Conservation (phyloP, 2,329 filamentous ascomycete species). For the Aspergillus brunneoviolaceus region DNA sequence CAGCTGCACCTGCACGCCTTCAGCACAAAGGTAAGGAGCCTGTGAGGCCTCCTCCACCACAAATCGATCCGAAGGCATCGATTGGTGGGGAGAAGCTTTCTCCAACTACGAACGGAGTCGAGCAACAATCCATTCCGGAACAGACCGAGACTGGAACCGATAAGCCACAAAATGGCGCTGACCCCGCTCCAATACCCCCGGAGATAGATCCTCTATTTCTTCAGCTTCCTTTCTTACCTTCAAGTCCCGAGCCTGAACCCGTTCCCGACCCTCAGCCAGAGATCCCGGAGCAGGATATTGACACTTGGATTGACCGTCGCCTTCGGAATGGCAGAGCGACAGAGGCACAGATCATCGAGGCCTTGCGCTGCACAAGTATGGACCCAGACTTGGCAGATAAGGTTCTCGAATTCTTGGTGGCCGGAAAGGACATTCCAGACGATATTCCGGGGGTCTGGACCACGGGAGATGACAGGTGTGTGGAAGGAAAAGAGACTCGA, state of each 20-base stretch:
- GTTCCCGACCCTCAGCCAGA: conserved; percentile 18
- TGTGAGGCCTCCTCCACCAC: not conserved
- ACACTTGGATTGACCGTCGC: conserved; percentile 41
- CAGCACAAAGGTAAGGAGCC: not conserved
- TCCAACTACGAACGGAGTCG: not conserved
- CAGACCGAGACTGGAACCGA: not conserved
- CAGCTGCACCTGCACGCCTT: not conserved
- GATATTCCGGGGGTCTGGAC: conserved; percentile 51
- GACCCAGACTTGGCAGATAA: conserved; percentile 38
- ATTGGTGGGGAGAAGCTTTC: not conserved
- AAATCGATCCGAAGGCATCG: not conserved
- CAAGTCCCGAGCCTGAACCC: conserved; percentile 23
- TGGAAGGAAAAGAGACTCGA: conserved; percentile 35
- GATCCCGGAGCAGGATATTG: conserved; percentile 27
- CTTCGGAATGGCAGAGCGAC: conserved; percentile 31
- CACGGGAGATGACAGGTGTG: conserved; percentile 42
- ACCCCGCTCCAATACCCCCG: conserved; percentile 11
- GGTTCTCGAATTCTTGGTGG: conserved; percentile 33
- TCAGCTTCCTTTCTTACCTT: conserved; percentile 33
- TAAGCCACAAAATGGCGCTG: not conserved
- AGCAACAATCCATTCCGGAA: not conserved
- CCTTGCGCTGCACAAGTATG: conserved; percentile 44
- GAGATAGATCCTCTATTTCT: conserved; percentile 25
- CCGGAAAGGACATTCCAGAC: conserved; percentile 38
- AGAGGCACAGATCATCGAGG: conserved; percentile 32